Base-by-base conservation (phyloP, 176 grass and related monocot genomes). In the Carex parvula region DNA sequence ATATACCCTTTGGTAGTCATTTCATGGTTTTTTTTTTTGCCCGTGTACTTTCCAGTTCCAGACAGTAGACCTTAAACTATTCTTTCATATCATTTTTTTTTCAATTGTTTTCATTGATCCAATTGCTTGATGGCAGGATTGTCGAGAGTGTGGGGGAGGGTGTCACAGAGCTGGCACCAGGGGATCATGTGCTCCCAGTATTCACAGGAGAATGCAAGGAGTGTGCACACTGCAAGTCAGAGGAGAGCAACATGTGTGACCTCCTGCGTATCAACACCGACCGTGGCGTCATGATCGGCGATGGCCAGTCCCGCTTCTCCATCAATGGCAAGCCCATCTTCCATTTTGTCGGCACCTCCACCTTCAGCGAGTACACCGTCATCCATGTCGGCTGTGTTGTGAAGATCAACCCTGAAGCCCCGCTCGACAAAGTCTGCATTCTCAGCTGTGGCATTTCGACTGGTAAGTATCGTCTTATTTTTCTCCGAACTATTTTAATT, bases 161-260 rank as follows among this genome's bases (percentile, higher is more conserved):
- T 1, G 94, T 97, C 44, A 92, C 87, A 0, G 94, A 94, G 64
- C 87, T 97, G 0, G 79, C 81, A 0, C 92, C 94, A 0, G 94
- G 94, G 3, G 94, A 97, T 88, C 92, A 97, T 58, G 94, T 97
- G 33, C 94, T 97, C 8, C 94, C 92, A 33, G 92, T 94, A 30
- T 97, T 97, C 76, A 97, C 90, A 0, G 94, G 92, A 0, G 94
- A 97, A 77, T 97, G 94, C 94, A 97, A 97, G 70, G 94, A 97
- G 24, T 97, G 92, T 54, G 58, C 59, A 3, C 94, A 97, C 85
- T 97, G 92, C 82, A 94, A 92, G 78, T 97, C 92, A 1, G 84
- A 76, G 41, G 94, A 97, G 88, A 97, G 94, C 94, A 97, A 94
- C 85, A 90, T 97, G 87, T 97, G 94, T 8, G 92, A 94, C 56